phyloP scores from a whole-genome alignment of 2,329 filamentous ascomycete genomes.

The Apiospora phragmitis region DNA sequence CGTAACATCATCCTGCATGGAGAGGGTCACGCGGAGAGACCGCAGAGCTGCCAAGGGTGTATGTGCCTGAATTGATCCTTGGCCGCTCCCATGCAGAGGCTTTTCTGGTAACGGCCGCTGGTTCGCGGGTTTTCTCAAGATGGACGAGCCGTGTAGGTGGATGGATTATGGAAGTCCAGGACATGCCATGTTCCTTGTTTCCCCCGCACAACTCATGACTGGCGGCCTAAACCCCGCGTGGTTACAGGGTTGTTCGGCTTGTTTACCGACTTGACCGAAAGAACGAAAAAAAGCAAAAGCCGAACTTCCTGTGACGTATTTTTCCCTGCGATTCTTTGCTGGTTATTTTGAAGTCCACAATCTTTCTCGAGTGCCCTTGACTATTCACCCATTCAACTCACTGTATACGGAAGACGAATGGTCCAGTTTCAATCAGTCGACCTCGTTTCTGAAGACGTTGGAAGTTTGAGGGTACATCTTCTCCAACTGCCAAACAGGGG shows the following conservation, averaged over 20 bases:
- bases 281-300: too few species aligned
- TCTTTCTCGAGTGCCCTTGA: neutral
- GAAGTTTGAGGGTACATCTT: neutral
- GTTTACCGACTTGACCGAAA: neutral
- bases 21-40: neutral
- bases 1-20: neutral
- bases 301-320: neutral
- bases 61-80: neutral
- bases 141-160: neutral
- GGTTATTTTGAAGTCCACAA: neutral
- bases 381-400: too few species aligned
- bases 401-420: neutral
- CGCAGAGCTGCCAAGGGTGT: neutral
- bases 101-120: neutral
- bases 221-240: neutral
- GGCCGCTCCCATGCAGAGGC: neutral
- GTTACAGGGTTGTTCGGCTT: neutral
- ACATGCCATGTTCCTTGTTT: neutral
- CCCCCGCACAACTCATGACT: neutral
- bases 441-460: neutral
- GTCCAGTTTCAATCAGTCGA: neutral
- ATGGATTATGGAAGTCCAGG: neutral
- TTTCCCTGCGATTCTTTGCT: neutral
- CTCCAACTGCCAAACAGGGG: neutral
- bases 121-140: conserved; percentile 3